A percentile compares a stretch with the other conserved stretches of the same genome.
Evolutionary conservation across 345 rosid species (phyloP).

Genomic region (Laguncularia racemosa): DNA sequence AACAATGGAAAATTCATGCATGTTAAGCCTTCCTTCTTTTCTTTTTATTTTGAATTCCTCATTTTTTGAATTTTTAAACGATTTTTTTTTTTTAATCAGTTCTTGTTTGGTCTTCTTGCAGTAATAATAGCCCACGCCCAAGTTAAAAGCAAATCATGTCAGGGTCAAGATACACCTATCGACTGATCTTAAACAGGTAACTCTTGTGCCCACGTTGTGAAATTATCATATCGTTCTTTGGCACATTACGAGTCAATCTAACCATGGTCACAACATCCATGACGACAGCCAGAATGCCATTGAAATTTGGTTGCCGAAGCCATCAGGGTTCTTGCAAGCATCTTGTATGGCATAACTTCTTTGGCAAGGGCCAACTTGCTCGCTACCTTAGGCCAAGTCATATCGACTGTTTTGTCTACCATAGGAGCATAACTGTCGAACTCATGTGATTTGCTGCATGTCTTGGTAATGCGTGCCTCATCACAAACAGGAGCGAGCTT

Average conservation of each 20-base stretch:
- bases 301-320: slow-evolving; percentile 19
- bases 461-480: slow-evolving; percentile 5
- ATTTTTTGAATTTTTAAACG: no score
- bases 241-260: slow-evolving; percentile 51
- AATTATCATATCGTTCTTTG: no score
- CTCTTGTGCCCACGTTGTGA: no score
- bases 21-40: no score
- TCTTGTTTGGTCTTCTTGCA: no score
- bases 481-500: slow-evolving; percentile 3
- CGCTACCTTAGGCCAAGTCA: slow-evolving; percentile 22
- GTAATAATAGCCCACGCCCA: no score
- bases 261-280: slow-evolving; percentile 59
- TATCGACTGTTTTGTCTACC: slow-evolving; percentile 38
- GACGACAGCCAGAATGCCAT: slow-evolving; percentile 44
- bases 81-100: no score
- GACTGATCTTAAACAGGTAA: no score
- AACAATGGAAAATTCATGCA: no score
- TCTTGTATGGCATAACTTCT: background rate
- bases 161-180: no score
- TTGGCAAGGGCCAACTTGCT: slow-evolving; percentile 3
- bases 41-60: no score
- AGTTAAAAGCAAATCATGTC: no score
- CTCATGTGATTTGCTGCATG: slow-evolving; percentile 9
- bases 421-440: slow-evolving; percentile 27
- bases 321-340: slow-evolving; percentile 16